Evolutionary conservation across 2,329 filamentous ascomycete species (phyloP).

Genomic region (Phaeosphaeria sp.): DNA sequence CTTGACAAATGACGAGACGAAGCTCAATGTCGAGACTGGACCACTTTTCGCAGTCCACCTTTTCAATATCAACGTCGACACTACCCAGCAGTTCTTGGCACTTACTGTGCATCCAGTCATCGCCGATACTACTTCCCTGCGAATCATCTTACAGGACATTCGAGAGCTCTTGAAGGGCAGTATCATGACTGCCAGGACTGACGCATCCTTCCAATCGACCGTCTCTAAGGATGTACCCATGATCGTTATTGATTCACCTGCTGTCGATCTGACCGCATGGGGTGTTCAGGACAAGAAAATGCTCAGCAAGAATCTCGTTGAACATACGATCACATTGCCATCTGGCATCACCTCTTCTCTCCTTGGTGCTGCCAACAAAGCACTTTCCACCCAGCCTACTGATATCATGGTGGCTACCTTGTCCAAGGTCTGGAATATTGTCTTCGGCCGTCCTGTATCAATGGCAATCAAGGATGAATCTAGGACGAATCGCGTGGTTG

Average conservation of each 20-base stretch:
- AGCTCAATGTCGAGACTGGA: slow-evolving; percentile 17
- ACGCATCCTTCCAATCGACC: slow-evolving; percentile 16
- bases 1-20: background rate
- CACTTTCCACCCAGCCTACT: slow-evolving; percentile 57
- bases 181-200: slow-evolving; percentile 11
- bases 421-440: slow-evolving; percentile 47
- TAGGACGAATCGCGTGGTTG: slow-evolving; percentile 10
- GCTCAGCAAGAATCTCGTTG: slow-evolving; percentile 4
- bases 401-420: slow-evolving; percentile 60
- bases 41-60: slow-evolving; percentile 20
- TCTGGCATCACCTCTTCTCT: slow-evolving; percentile 12
- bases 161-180: slow-evolving; percentile 14
- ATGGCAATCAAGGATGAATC: slow-evolving; percentile 14
- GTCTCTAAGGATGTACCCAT: background rate
- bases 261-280: slow-evolving; percentile 13
- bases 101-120: slow-evolving; percentile 16
- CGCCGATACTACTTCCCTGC: slow-evolving; percentile 15
- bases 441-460: slow-evolving; percentile 11
- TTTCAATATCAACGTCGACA: slow-evolving; percentile 7
- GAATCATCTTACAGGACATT: slow-evolving; percentile 23
- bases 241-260: background rate
- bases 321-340: slow-evolving; percentile 11
- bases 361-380: slow-evolving; percentile 35
- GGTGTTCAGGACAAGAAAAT: slow-evolving; percentile 6
- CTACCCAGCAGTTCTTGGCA: slow-evolving; percentile 10